Evolutionary conservation across 2,329 filamentous ascomycete species (phyloP).

Genomic region (Diaporthe aspalathi): DNA sequence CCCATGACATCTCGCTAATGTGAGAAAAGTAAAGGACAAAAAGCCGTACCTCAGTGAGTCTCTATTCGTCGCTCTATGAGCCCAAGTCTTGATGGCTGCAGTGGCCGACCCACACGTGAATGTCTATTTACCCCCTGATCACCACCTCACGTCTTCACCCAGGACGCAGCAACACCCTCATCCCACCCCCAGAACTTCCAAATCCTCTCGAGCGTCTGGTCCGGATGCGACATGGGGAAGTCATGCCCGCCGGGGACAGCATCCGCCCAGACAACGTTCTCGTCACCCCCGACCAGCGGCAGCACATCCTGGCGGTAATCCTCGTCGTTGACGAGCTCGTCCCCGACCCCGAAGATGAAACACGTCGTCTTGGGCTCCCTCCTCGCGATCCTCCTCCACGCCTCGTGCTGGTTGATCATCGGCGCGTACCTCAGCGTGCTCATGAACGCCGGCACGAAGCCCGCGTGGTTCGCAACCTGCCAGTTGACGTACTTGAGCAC

Average conservation of each 20-base stretch:
- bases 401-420: slow-evolving; percentile 62
- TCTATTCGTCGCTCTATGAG: neutral
- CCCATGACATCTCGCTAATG: too few species aligned
- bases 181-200: slow-evolving; percentile 59
- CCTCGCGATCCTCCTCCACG: slow-evolving; percentile 60
- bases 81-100: neutral
- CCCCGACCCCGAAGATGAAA: slow-evolving; percentile 62
- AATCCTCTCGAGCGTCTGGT: slow-evolving; percentile 58
- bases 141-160: slow-evolving; percentile 24
- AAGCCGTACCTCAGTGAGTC: too few species aligned
- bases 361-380: slow-evolving; percentile 56
- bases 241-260: slow-evolving; percentile 68
- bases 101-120: neutral
- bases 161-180: slow-evolving; percentile 13
- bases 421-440: slow-evolving; percentile 66
- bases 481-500: slow-evolving; percentile 67
- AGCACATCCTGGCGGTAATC: slow-evolving; percentile 63
- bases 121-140: neutral
- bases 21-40: too few species aligned
- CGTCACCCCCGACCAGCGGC: slow-evolving; percentile 61
- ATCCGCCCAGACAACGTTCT: slow-evolving; percentile 61
- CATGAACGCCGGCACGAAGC: slow-evolving; percentile 71
- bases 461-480: slow-evolving; percentile 66
- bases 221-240: slow-evolving; percentile 69
- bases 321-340: slow-evolving; percentile 64